Conservation (phyloP, 306 rosid genomes). For the Begonia loranthoides region DNA sequence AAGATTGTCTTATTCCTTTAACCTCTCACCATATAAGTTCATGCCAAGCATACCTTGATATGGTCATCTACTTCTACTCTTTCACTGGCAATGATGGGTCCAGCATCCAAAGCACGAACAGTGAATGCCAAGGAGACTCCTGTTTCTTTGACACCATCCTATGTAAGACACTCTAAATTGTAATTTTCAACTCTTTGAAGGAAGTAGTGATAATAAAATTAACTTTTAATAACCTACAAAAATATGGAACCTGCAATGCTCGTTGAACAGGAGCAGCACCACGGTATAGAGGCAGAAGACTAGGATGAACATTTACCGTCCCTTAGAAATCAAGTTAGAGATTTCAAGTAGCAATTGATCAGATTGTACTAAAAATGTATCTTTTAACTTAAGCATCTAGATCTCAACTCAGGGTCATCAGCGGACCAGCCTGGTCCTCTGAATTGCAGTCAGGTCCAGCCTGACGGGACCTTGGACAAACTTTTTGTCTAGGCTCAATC, state of each 20-base stretch:
- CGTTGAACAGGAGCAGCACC: constrained; percentile 98
- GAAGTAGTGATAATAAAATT: not conserved
- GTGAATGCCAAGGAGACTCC: constrained; percentile 92
- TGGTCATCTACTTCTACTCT: constrained; percentile 49
- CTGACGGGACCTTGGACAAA: no score
- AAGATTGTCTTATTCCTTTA: not conserved
- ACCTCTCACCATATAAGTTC: not conserved
- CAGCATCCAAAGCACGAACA: constrained; percentile 83
- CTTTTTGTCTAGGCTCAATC: no score
- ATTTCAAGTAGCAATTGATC: not conserved
- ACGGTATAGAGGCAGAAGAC: constrained; percentile 70
- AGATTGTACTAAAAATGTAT: no score
- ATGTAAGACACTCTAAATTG: constrained; percentile 4
- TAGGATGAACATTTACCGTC: constrained; percentile 88
- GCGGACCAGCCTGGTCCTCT: no score
- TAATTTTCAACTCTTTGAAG: not conserved
- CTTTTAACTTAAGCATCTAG: no score
- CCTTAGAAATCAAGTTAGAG: constrained; percentile 32
- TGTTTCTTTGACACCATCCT: constrained; percentile 84
- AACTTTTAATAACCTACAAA: constrained; percentile 1
- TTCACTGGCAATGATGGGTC: constrained; percentile 67
- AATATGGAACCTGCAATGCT: constrained; percentile 59
- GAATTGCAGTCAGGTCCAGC: no score
- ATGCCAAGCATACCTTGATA: constrained; percentile 35
- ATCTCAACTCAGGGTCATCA: no score